These are phyloP conservation scores for Lactarius sanguifluus DNA, from an alignment of 768 basidiomycete genomes.

Conservation along the genomic window DNA sequence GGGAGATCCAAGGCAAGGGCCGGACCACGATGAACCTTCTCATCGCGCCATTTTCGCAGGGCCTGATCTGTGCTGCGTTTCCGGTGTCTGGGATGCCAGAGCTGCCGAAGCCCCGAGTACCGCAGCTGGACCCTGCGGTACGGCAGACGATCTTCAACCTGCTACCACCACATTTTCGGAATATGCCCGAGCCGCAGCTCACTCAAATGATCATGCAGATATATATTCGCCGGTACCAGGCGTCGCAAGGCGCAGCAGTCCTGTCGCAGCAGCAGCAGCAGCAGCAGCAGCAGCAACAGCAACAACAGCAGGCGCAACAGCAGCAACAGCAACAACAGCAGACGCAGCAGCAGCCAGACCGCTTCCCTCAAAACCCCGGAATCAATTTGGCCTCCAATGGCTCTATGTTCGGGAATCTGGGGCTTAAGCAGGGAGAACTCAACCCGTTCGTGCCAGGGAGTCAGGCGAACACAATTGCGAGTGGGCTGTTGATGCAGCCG, in stretches of 20 bases:
- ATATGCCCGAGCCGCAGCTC: constrained; percentile 17
- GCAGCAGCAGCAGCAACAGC: constrained; percentile 6
- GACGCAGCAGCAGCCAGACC: constrained; percentile 13
- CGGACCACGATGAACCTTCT: constrained; percentile 22
- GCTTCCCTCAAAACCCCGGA: constrained; percentile 16
- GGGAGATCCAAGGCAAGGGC: constrained; percentile 25
- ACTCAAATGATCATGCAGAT: constrained; percentile 12
- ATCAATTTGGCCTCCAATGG: constrained; percentile 8
- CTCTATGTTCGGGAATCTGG: constrained; percentile 21
- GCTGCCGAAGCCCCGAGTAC: constrained; percentile 12
- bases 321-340: constrained; percentile 13
- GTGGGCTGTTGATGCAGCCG: constrained; percentile 18
- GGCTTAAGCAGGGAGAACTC: constrained; percentile 27
- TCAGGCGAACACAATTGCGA: constrained; percentile 25
- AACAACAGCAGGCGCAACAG: constrained; percentile 20
- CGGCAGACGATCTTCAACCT: constrained; percentile 16
- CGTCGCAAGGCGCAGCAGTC: constrained; percentile 12
- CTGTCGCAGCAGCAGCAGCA: constrained; percentile 11
- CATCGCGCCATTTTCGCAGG: constrained; percentile 25
- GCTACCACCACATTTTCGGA: constrained; percentile 9
- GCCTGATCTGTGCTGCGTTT: constrained; percentile 25
- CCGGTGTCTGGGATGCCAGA: constrained; percentile 26
- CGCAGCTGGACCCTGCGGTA: constrained; percentile 1
- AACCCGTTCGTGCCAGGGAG: constrained; percentile 29
- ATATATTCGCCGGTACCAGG: constrained; percentile 10